Base-by-base conservation (phyloP, 768 basidiomycete genomes). In the Lentinula boryana region DNA sequence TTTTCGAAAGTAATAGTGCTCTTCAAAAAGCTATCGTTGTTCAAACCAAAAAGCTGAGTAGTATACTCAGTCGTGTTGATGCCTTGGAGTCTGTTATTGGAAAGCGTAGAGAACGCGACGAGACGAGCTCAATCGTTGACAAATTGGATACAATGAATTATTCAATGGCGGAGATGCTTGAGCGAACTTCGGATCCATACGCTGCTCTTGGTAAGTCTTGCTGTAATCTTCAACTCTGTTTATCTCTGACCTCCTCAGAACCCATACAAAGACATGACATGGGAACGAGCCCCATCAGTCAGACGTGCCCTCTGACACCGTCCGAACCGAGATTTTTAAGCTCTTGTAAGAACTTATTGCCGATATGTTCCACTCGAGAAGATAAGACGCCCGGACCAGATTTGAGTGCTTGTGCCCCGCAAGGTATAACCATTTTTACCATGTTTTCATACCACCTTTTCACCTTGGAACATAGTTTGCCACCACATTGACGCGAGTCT, bases 141-240 rank as follows among this genome's bases (percentile, higher is more conserved):
- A 58, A 23, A 31, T 9, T 58, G 15, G 46, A 49, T 44, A 10
- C 57, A 21, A 27, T 58, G 3, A 49, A 38, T 49, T 15, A 48
- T 36, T 41, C 57, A 35, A 50, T 58, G 43, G 57, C 18, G 9
- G 57, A 58, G 44, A 31, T 58, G 9, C 57, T 58, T 4, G 57
- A 58, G 15, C 43, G 57, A 50, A 27, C 41, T 21, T 13, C 8
- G 23, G 57, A 58, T 38, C 57, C 57, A 27, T 58, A 44, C 33
- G 57, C 57, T 18, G 5, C 46, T 33, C 12, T 15, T 18, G 57
- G 57, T 58, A n/a, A 35, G 57, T 49, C n/a, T 23, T 23, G 10
- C 15, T 13, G 21, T 7, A 33, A 21, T 16, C 3, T 31, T 5
- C n/a, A 5, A 13, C 2, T 9, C 23, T 15, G 12, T 21, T 44